Percentiles rank a stretch among this genome's conserved stretches.
These are phyloP conservation scores for Ophiostoma piceae DNA, from an alignment of 2,329 filamentous ascomycete genomes.

Conservation along the genomic window DNA sequence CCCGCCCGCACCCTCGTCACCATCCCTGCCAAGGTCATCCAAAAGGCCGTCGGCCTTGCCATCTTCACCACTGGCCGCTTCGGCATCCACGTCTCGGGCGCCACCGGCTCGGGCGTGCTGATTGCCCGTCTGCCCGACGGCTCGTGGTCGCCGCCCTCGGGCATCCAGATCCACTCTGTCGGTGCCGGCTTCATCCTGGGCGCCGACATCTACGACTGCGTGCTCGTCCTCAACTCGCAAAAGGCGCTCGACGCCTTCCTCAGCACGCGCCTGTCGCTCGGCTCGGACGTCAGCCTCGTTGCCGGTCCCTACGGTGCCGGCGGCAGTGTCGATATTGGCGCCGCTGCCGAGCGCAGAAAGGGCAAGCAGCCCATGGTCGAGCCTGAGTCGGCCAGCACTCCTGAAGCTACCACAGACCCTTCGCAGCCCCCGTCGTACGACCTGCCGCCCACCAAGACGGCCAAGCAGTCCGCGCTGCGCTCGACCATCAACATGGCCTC, in stretches of 20 bases:
- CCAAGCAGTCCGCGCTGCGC: slow-evolving; percentile 29
- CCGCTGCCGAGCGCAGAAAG: slow-evolving; percentile 31
- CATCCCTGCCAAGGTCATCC: slow-evolving; percentile 56
- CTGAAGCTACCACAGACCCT: too few species aligned
- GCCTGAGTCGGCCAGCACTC: slow-evolving; percentile 16
- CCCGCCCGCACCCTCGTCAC: slow-evolving; percentile 45
- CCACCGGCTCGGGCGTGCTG: slow-evolving; percentile 55
- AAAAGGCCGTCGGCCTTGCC: slow-evolving; percentile 61
- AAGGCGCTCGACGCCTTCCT: slow-evolving; percentile 73
- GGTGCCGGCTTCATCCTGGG: slow-evolving; percentile 76
- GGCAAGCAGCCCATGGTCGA: slow-evolving; percentile 25
- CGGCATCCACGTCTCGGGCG: slow-evolving; percentile 51
- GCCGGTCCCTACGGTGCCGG: slow-evolving; percentile 67
- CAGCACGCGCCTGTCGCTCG: slow-evolving; percentile 67
- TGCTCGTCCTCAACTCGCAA: slow-evolving; percentile 76
- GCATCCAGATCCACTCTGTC: slow-evolving; percentile 74
- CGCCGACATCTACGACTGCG: slow-evolving; percentile 83
- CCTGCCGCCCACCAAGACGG: slow-evolving; percentile 21
- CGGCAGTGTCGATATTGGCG: slow-evolving; percentile 39
- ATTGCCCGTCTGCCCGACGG: slow-evolving; percentile 53
- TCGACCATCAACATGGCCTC: slow-evolving; percentile 39
- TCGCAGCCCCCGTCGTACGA: background rate
- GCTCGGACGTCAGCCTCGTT: slow-evolving; percentile 69
- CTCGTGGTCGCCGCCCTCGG: slow-evolving; percentile 68
- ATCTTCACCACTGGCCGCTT: slow-evolving; percentile 64